These are phyloP conservation scores for Eucalyptus brandiana DNA, from an alignment of 345 rosid genomes.

Conservation along the genomic window DNA sequence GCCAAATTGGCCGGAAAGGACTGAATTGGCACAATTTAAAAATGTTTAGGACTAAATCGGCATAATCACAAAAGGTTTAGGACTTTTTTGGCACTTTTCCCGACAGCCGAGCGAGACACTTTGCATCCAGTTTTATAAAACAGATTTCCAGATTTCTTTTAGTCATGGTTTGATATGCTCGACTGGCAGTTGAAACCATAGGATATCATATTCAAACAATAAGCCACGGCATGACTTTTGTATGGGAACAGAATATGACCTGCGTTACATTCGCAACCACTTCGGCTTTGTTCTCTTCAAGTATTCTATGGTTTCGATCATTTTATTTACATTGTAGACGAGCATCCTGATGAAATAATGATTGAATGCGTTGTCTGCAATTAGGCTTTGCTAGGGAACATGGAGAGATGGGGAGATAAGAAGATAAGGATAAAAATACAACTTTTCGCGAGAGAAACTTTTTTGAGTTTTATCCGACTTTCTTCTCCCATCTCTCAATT, in stretches of 20 bases:
- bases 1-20: no score
- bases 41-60: no score
- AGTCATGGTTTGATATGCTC: not conserved
- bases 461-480: not conserved
- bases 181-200: not conserved
- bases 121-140: not conserved
- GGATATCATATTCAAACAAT: not conserved
- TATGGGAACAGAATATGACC: no score
- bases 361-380: not conserved
- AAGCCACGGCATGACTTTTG: not conserved
- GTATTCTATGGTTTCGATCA: not conserved
- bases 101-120: not conserved
- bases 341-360: not conserved
- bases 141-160: not conserved
- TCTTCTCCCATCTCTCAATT: not conserved
- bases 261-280: not conserved
- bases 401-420: not conserved
- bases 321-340: not conserved
- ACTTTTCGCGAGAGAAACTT: not conserved
- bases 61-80: no score
- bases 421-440: not conserved
- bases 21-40: no score
- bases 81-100: no score
- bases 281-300: not conserved
- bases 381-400: not conserved